These are phyloP conservation scores for Turritis glabra DNA, from an alignment of 345 rosid genomes.

Conservation along the genomic window DNA sequence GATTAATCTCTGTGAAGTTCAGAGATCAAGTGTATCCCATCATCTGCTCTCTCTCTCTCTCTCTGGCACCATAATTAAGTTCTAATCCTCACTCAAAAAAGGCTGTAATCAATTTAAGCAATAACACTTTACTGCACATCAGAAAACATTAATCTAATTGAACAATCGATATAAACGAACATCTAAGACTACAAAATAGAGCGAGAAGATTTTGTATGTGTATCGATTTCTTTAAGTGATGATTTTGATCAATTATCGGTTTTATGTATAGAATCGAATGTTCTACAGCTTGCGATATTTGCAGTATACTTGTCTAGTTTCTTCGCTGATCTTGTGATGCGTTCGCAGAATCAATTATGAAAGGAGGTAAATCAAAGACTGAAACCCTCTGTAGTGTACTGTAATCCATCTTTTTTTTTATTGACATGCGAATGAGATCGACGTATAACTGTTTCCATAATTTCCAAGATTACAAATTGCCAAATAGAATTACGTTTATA, in stretches of 20 bases:
- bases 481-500: too few relatives aligned
- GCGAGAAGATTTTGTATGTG: background rate
- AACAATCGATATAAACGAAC: background rate
- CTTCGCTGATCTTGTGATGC: slow-evolving; percentile 31
- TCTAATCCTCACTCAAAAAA: background rate
- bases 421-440: too few relatives aligned
- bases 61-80: slow-evolving; percentile 29
- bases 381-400: too few relatives aligned
- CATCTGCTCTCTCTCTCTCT: slow-evolving; percentile 45
- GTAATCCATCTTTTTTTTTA: too few relatives aligned
- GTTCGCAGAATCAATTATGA: slow-evolving; percentile 65
- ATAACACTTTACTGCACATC: background rate
- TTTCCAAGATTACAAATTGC: too few relatives aligned
- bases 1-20: slow-evolving; percentile 44
- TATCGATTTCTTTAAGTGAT: background rate
- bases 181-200: background rate
- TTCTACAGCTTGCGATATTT: background rate
- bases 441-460: too few relatives aligned
- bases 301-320: background rate
- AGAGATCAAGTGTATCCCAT: slow-evolving; percentile 77
- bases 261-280: background rate
- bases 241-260: background rate
- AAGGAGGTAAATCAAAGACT: slow-evolving; percentile 88
- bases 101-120: background rate
- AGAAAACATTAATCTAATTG: background rate